Conservation (phyloP, 768 basidiomycete genomes). For the Pulveroboletus sp. region DNA sequence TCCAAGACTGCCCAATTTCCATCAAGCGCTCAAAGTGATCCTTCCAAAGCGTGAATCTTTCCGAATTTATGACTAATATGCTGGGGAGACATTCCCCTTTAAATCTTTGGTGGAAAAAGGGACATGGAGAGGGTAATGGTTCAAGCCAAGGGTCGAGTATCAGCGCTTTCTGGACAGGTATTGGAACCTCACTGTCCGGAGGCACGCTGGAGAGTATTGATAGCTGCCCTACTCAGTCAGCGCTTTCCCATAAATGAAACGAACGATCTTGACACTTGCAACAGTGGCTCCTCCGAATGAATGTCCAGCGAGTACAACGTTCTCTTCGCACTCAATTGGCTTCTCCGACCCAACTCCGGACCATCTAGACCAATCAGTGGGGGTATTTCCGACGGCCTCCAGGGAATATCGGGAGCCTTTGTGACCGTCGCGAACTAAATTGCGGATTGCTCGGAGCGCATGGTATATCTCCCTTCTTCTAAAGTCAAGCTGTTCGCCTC, state of each 20-base stretch:
- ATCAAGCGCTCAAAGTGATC: slow-evolving; percentile 61
- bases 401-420: slow-evolving; percentile 26
- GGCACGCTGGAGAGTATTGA: slow-evolving; percentile 51
- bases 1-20: slow-evolving; percentile 53
- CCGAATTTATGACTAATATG: slow-evolving; percentile 70
- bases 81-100: slow-evolving; percentile 26
- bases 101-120: slow-evolving; percentile 18
- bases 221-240: slow-evolving; percentile 34
- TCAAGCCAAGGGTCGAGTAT: slow-evolving; percentile 85
- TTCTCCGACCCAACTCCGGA: slow-evolving; percentile 15
- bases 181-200: slow-evolving; percentile 33
- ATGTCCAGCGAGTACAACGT: slow-evolving; percentile 46
- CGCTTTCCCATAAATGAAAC: background rate
- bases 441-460: slow-evolving; percentile 52
- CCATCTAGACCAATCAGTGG: slow-evolving; percentile 42
- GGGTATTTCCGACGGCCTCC: slow-evolving; percentile 34
- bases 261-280: slow-evolving; percentile 29
- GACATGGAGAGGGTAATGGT: slow-evolving; percentile 60
- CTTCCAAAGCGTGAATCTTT: slow-evolving; percentile 75
- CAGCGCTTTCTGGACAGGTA: slow-evolving; percentile 56
- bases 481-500: slow-evolving; percentile 65
- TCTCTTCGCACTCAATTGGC: slow-evolving; percentile 30
- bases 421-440: slow-evolving; percentile 41
- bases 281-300: slow-evolving; percentile 55
- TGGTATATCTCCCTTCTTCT: slow-evolving; percentile 67